Evolutionary conservation across 2,329 filamentous ascomycete species (phyloP).

Genomic region (Cryphonectria parasitica): DNA sequence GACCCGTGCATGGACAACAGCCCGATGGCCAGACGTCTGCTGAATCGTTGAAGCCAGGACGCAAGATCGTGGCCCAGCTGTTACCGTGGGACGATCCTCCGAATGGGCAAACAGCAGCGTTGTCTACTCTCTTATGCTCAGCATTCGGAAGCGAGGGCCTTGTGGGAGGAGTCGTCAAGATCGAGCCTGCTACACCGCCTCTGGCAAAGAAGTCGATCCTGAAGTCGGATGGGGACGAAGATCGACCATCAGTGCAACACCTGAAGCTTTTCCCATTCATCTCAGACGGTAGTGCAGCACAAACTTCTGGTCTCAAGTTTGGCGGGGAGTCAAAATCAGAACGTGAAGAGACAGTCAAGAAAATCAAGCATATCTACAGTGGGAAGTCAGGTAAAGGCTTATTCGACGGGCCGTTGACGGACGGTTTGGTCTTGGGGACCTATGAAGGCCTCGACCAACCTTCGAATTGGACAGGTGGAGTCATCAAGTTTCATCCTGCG

Average conservation of each 20-base stretch:
- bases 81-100: constrained; percentile 85
- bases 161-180: constrained; percentile 83
- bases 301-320: constrained; percentile 74
- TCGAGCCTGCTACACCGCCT: constrained; percentile 79
- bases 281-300: constrained; percentile 53
- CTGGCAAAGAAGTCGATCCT: constrained; percentile 65
- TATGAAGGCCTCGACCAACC: constrained; percentile 57
- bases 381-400: constrained; percentile 62
- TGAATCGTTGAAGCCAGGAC: constrained; percentile 55
- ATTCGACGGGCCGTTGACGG: constrained; percentile 82
- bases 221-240: constrained; percentile 37
- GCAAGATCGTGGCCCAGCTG: constrained; percentile 76
- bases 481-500: constrained; percentile 76
- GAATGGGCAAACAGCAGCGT: constrained; percentile 75
- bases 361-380: constrained; percentile 73
- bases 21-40: constrained; percentile 67
- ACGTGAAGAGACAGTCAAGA: constrained; percentile 74
- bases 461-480: constrained; percentile 78
- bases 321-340: constrained; percentile 86
- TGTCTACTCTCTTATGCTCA: constrained; percentile 78
- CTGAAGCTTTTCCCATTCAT: constrained; percentile 84
- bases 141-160: constrained; percentile 72
- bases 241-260: constrained; percentile 44
- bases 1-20: constrained; percentile 70
- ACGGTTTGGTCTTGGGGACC: constrained; percentile 76